These are phyloP conservation scores for Backusella parvicylindrica DNA, from an alignment of 192 early-diverging fungal genomes.

Conservation along the genomic window DNA sequence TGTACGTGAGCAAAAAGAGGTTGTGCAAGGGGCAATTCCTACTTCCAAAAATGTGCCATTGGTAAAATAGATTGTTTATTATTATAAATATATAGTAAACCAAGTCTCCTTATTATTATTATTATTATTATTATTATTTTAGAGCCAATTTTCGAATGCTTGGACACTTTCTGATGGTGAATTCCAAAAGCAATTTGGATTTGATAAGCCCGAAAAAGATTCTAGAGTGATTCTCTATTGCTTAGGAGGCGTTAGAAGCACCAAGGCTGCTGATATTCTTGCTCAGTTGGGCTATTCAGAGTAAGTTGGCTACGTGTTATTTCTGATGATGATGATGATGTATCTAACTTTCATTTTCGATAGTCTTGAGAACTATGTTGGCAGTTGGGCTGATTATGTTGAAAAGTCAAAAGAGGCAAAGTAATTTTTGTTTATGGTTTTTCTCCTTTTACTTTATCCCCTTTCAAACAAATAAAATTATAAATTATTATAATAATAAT, in stretches of 20 bases:
- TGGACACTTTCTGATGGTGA: slow-evolving; percentile 13
- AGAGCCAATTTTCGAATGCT: slow-evolving; percentile 31
- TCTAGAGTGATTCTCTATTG: slow-evolving; percentile 66
- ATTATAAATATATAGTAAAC: neutral
- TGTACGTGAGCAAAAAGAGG: slow-evolving; percentile 64
- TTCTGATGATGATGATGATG: neutral
- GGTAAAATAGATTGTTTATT: slow-evolving; percentile 25
- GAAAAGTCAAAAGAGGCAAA: slow-evolving; percentile 33
- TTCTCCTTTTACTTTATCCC: slow-evolving; percentile 7
- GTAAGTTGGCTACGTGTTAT: slow-evolving; percentile 6
- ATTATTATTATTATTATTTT: neutral
- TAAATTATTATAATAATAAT: neutral
- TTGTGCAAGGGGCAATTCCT: slow-evolving; percentile 58
- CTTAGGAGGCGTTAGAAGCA: slow-evolving; percentile 62
- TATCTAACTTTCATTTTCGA: too few relatives aligned
- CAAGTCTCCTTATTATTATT: neutral
- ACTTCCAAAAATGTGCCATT: slow-evolving; percentile 66
- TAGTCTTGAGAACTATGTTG: slow-evolving; percentile 45
- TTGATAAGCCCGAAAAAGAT: slow-evolving; percentile 49
- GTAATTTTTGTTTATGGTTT: neutral
- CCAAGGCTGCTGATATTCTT: slow-evolving; percentile 56
- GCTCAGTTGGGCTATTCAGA: slow-evolving; percentile 46
- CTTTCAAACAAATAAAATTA: neutral
- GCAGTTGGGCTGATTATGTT: slow-evolving; percentile 49
- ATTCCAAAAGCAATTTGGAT: slow-evolving; percentile 41